phyloP scores from a whole-genome alignment of 2,329 filamentous ascomycete species.

The Dichotomopilus funicola region DNA sequence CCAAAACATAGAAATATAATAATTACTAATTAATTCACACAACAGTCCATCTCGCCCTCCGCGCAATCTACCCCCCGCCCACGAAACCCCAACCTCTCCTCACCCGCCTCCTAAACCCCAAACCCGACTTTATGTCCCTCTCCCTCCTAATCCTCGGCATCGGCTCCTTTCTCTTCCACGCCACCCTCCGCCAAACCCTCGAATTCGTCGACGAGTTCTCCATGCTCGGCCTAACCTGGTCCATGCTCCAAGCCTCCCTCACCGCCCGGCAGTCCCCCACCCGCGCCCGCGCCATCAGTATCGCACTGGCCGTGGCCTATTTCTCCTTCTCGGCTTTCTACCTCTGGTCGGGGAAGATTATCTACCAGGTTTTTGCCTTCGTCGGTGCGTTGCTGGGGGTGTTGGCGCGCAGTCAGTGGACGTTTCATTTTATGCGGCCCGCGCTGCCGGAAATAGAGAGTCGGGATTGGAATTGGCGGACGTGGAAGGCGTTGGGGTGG shows the following conservation, averaged over 20 bases:
- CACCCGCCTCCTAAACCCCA: constrained; percentile 28
- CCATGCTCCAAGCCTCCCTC: constrained; percentile 45
- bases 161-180: constrained; percentile 39
- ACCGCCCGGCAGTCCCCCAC: constrained; percentile 37
- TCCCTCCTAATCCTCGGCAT: constrained; percentile 37
- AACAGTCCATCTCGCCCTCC: constrained; percentile 37
- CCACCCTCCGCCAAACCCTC: constrained; percentile 36
- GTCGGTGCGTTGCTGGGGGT: constrained; percentile 32
- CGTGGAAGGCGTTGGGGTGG: constrained; percentile 27
- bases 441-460: constrained; percentile 26
- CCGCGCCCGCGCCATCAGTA: constrained; percentile 28
- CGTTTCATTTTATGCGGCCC: constrained; percentile 17
- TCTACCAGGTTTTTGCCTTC: constrained; percentile 38
- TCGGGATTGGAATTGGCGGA: constrained; percentile 24
- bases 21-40: background rate
- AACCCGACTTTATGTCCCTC: constrained; percentile 36
- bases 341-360: constrained; percentile 36
- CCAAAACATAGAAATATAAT: background rate
- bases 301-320: constrained; percentile 36
- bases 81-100: constrained; percentile 19
- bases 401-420: constrained; percentile 20
- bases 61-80: constrained; percentile 30
- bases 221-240: constrained; percentile 48
- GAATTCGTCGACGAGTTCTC: constrained; percentile 51
- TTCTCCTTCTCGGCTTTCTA: constrained; percentile 38